These are phyloP conservation scores for Laburnicola sp. DNA, from an alignment of 2,329 filamentous ascomycete genomes.

Conservation along the genomic window DNA sequence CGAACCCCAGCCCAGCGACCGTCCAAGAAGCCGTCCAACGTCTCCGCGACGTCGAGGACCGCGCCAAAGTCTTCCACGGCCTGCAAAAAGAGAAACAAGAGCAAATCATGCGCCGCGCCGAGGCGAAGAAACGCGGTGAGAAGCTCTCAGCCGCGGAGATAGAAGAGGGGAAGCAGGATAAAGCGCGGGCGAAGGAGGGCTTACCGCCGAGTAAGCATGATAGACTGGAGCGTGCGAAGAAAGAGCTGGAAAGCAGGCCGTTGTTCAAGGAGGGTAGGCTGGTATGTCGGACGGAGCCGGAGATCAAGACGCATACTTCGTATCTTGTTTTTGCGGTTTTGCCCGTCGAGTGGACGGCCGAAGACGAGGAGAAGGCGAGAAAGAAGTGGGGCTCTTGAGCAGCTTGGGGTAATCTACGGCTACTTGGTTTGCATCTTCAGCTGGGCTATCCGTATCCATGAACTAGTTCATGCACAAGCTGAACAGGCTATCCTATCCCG, in stretches of 20 bases:
- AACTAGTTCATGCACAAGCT: too few relatives aligned
- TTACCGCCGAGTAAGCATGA: conserved; percentile 38
- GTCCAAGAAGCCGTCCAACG: conserved; percentile 79
- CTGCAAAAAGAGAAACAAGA: conserved; percentile 46
- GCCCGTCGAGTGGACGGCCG: conserved; percentile 81
- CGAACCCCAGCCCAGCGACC: conserved; percentile 69
- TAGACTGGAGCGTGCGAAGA: conserved; percentile 32
- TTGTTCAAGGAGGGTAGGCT: conserved; percentile 74
- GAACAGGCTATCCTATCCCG: too few relatives aligned
- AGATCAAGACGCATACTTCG: conserved; percentile 95
- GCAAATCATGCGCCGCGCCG: conserved; percentile 49
- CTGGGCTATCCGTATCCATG: too few relatives aligned
- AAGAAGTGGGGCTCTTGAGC: conserved; percentile 40
- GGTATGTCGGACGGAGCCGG: conserved; percentile 78
- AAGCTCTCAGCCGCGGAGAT: conserved; percentile 25
- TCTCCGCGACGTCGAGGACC: conserved; percentile 72
- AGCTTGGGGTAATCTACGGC: too few relatives aligned
- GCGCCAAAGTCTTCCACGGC: conserved; percentile 66
- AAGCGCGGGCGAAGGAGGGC: conserved; percentile 26
- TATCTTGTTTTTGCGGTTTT: conserved; percentile 92
- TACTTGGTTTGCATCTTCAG: too few relatives aligned
- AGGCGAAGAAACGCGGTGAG: conserved; percentile 38
- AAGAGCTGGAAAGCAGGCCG: conserved; percentile 37
- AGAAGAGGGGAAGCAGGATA: conserved; percentile 23
- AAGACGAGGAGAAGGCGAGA: conserved; percentile 72